Percentiles rank a stretch among this genome's conserved stretches.
These are phyloP conservation scores for Polyplosphaeria fusca DNA, from an alignment of 495 filamentous ascomycete genomes.

Conservation along the genomic window DNA sequence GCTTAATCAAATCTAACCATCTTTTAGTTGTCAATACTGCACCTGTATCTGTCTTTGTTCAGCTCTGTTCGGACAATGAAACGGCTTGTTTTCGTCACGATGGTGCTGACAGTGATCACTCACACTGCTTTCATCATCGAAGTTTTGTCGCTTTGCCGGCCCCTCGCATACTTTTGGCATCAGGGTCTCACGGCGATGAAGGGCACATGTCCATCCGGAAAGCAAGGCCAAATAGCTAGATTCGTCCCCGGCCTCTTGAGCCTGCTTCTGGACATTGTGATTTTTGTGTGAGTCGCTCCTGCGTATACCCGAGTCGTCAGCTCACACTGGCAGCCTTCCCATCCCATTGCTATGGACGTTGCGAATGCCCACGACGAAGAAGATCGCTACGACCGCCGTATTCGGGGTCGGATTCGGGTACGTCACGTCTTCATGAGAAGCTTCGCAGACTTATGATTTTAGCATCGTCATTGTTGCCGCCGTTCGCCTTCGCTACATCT, in stretches of 20 bases:
- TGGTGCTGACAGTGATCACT: neutral
- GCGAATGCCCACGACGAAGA: neutral
- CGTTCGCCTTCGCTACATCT: neutral
- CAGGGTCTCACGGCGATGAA: neutral
- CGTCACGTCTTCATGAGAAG: neutral
- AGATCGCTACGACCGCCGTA: neutral
- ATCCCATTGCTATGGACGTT: neutral
- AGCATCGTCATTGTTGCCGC: neutral
- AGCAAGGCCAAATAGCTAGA: neutral
- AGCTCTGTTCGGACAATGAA: neutral
- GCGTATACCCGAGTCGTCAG: neutral
- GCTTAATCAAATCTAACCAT: neutral
- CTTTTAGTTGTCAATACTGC: conserved; percentile 4
- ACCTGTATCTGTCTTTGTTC: conserved; percentile 2
- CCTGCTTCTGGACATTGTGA: neutral
- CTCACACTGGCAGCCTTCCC: neutral
- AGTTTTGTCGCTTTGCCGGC: neutral
- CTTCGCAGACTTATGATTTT: neutral
- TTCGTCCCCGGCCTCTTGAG: neutral
- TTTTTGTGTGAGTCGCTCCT: neutral
- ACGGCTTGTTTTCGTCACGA: neutral
- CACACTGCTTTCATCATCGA: neutral
- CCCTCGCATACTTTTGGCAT: neutral
- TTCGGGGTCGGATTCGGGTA: conserved; percentile 4
- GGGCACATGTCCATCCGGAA: neutral